Conservation (phyloP, 1,284 basidiomycete species). For the Crucibulum cyathiforme region DNA sequence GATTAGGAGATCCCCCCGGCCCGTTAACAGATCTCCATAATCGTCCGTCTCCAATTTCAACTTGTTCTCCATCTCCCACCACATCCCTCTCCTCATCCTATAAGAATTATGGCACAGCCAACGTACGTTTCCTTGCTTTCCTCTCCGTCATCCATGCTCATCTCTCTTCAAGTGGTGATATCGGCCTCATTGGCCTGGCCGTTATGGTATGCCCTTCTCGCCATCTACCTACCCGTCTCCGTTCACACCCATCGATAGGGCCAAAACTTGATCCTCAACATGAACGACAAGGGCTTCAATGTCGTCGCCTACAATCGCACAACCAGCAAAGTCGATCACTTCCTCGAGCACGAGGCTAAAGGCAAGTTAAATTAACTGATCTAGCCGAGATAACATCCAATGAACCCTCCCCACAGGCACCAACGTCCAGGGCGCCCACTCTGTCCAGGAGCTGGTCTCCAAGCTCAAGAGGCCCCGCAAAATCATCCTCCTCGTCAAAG, state of each 20-base stretch:
- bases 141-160: slow-evolving; percentile 7
- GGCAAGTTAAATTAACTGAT: slow-evolving; percentile 58
- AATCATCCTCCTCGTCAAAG: slow-evolving; percentile 97
- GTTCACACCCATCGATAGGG: slow-evolving; percentile 57
- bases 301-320: slow-evolving; percentile 99
- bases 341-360: slow-evolving; percentile 97
- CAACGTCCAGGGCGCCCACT: slow-evolving; percentile 94
- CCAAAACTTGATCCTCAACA: slow-evolving; percentile 96
- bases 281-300: slow-evolving; percentile 99
- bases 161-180: slow-evolving; percentile 71
- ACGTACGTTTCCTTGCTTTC: slow-evolving; percentile 39
- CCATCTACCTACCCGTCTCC: slow-evolving; percentile 6
- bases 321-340: slow-evolving; percentile 93
- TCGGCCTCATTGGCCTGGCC: slow-evolving; percentile 94
- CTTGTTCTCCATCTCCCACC: slow-evolving; percentile 30
- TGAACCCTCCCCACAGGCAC: slow-evolving; percentile 67
- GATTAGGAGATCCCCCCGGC: slow-evolving; percentile 14
- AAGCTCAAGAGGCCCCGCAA: slow-evolving; percentile 87
- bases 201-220: slow-evolving; percentile 78
- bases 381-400: slow-evolving; percentile 23
- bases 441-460: slow-evolving; percentile 85
- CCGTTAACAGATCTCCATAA: slow-evolving; percentile 13
- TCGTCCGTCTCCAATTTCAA: slow-evolving; percentile 23
- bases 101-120: slow-evolving; percentile 43
- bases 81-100: slow-evolving; percentile 25